Base-by-base conservation (phyloP, 108 stramenopile genomes). In the Cyclotella kingstonii region DNA sequence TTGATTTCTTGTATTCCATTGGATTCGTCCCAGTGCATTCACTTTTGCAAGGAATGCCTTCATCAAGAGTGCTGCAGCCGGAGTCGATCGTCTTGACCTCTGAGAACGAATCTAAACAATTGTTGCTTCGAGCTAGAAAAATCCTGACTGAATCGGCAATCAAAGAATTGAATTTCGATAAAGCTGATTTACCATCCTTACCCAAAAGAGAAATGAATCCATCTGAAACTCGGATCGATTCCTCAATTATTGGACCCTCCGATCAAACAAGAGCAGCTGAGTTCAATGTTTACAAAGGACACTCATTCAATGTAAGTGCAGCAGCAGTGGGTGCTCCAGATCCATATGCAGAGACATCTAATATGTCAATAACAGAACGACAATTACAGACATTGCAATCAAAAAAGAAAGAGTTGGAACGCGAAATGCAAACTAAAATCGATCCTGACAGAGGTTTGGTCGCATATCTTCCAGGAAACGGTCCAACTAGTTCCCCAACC, bases 231-330 rank as follows among this genome's bases (percentile, higher is more conserved):
- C n/a, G n/a, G n/a, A n/a, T n/a, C n/a, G n/a, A n/a, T n/a, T n/a
- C n/a, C n/a, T n/a, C n/a, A n/a, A n/a, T n/a, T n/a, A n/a, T n/a
- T n/a, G n/a, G n/a, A n/a, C n/a, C n/a, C n/a, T n/a, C n/a, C n/a
- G n/a, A n/a, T n/a, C n/a, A n/a, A n/a, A n/a, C n/a, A n/a, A n/a
- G 39, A 22, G 19, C 73, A 7, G 12, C 64, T 11, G 54, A 29
- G 27, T 91, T 91, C 63, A 66, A 92, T 71, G 60, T 81, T 15
- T 92, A 85, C 74, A 78, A 76, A 43, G 68, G 70, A 5, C 76
- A 73, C 25, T 82, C 84, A 0, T 77, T 79, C 60, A 88, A 92
- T 68, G 76, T 81, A 17, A 72, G 77, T 51, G 74, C 85, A 33
- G 80, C 82, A 2, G 79, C 84, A 1, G 63, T 77, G 10, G 91